Evolutionary conservation across 1,284 basidiomycete genomes (phyloP).

Genomic region (Leccinum fallax): DNA sequence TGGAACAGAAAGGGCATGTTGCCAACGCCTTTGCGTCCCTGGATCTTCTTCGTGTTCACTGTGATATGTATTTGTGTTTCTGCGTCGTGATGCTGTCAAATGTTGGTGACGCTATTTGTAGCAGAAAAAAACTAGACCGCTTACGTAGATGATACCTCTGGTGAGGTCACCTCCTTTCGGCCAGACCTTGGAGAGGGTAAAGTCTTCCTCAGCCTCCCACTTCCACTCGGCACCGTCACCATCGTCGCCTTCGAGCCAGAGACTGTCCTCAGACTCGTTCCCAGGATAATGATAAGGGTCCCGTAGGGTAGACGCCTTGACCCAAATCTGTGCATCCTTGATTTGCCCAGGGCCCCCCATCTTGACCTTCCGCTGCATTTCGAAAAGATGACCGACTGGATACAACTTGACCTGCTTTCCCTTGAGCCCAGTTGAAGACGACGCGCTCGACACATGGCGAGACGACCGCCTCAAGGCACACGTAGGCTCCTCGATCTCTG

Average conservation of each 20-base stretch:
- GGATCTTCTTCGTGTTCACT: constrained; percentile 50
- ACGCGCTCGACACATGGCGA: constrained; percentile 2
- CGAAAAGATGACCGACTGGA: constrained; percentile 54
- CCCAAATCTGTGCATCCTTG: constrained; percentile 48
- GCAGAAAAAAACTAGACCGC: constrained; percentile 27
- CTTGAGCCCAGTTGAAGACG: constrained; percentile 13
- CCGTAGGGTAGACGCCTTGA: constrained; percentile 56
- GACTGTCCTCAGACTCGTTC: constrained; percentile 30
- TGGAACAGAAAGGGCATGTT: constrained; percentile 62
- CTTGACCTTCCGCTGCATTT: constrained; percentile 50
- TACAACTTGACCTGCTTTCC: constrained; percentile 25
- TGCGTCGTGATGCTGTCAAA: constrained; percentile 51
- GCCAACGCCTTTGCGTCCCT: constrained; percentile 53
- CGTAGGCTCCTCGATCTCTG: constrained; percentile 21
- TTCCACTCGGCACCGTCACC: constrained; percentile 41
- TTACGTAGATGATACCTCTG: constrained; percentile 61
- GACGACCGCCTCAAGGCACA: constrained; percentile 18
- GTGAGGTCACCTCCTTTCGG: constrained; percentile 47
- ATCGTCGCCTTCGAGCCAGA: constrained; percentile 25
- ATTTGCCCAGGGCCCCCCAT: constrained; percentile 56
- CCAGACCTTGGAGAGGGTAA: constrained; percentile 59
- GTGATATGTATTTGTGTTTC: constrained; percentile 62
- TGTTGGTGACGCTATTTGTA: constrained; percentile 7
- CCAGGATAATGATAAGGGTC: constrained; percentile 55
- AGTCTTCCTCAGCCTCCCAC: constrained; percentile 69